Conservation (phyloP, 179 eudicot species). For the Drosera spatulata region DNA sequence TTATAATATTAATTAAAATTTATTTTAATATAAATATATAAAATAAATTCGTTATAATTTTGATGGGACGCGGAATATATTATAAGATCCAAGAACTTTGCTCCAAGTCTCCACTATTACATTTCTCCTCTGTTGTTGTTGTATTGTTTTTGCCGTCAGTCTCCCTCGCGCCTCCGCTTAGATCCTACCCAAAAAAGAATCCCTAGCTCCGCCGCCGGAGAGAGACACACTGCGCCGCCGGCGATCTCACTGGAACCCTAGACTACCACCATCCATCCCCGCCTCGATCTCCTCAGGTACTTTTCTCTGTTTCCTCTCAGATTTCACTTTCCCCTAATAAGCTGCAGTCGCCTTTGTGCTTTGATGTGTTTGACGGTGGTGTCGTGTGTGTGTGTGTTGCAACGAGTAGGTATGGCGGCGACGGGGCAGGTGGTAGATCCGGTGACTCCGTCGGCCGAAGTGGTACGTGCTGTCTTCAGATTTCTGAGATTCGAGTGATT, state of each 20-base stretch:
- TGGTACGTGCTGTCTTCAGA: not conserved
- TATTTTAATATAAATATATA: too few species aligned
- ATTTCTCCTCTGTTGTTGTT: too few species aligned
- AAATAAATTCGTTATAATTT: too few species aligned
- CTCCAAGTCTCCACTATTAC: too few species aligned
- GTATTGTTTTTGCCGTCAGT: too few species aligned
- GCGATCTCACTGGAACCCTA: not conserved
- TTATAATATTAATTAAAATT: too few species aligned
- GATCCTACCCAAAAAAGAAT: not conserved
- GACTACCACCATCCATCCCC: not conserved
- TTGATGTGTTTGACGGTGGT: not conserved
- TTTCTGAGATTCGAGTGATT: not conserved
- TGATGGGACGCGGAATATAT: too few species aligned
- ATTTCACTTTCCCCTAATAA: not conserved
- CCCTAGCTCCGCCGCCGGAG: not conserved
- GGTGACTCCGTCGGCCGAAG: conserved; percentile 5
- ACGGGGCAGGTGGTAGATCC: conserved; percentile 5
- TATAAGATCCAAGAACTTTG: too few species aligned
- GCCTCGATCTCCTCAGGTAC: not conserved
- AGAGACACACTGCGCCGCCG: not conserved
- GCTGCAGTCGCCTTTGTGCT: not conserved
- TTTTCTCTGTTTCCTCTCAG: not conserved
- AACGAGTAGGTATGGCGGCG: not conserved
- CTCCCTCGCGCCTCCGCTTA: not conserved
- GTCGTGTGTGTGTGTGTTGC: not conserved